Conservation (phyloP, 163 green algal genomes). For the Chloromonas sp. region DNA sequence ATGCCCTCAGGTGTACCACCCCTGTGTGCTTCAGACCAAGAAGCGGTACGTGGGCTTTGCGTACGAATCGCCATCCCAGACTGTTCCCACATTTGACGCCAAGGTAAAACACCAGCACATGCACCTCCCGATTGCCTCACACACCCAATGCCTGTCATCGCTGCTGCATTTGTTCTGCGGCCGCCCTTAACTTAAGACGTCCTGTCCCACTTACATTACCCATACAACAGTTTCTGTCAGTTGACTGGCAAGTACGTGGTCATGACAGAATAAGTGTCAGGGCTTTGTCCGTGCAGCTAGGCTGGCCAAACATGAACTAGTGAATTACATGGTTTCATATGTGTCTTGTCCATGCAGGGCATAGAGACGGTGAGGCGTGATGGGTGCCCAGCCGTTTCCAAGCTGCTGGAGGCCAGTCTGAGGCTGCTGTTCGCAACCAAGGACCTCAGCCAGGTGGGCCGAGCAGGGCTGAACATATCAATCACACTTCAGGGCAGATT, state of each 20-base stretch:
- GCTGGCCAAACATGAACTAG: too few relatives aligned
- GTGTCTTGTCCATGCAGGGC: conserved; percentile 34
- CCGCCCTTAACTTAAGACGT: too few relatives aligned
- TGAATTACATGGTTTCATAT: too few relatives aligned
- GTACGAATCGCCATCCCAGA: conserved; percentile 66
- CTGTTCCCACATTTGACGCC: conserved; percentile 74
- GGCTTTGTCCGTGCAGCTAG: too few relatives aligned
- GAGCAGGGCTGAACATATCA: not conserved
- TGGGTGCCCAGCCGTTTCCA: conserved; percentile 81
- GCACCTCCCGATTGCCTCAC: too few relatives aligned
- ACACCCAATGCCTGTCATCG: too few relatives aligned
- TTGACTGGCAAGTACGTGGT: too few relatives aligned
- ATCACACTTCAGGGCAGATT: too few relatives aligned
- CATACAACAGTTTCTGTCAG: too few relatives aligned
- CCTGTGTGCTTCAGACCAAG: conserved; percentile 90
- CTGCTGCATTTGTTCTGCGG: too few relatives aligned
- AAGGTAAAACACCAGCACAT: conserved; percentile 44
- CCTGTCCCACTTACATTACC: too few relatives aligned
- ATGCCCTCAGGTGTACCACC: conserved; percentile 60
- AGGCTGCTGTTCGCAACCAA: conserved; percentile 72
- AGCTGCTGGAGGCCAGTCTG: conserved; percentile 84
- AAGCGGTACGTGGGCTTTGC: conserved; percentile 95
- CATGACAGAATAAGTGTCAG: too few relatives aligned
- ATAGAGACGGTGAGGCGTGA: conserved; percentile 94
- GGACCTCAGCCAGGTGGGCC: conserved; percentile 37